Conservation (phyloP, 1,284 basidiomycete genomes). For the Xerocomus nothofagi region DNA sequence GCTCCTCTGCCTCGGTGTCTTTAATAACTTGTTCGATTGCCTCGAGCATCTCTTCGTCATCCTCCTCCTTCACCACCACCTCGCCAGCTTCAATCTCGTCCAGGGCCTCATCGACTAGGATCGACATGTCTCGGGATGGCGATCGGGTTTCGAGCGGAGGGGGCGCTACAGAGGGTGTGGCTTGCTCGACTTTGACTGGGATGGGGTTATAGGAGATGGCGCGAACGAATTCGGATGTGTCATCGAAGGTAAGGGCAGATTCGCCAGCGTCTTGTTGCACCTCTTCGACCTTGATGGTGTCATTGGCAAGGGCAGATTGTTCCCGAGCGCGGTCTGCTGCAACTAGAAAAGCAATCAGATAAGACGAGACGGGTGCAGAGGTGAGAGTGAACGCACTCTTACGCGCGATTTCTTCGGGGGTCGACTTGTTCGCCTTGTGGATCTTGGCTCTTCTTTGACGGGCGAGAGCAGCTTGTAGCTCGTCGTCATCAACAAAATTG, state of each 20-base stretch:
- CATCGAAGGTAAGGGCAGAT: constrained; percentile 85
- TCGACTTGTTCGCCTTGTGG: constrained; percentile 74
- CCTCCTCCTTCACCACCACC: constrained; percentile 74
- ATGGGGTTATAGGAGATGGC: constrained; percentile 73
- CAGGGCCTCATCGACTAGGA: constrained; percentile 60
- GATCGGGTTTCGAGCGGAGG: constrained; percentile 42
- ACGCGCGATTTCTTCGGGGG: constrained; percentile 83
- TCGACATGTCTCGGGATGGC: constrained; percentile 53
- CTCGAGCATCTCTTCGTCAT: constrained; percentile 71
- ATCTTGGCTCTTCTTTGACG: constrained; percentile 82
- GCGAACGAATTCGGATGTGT: constrained; percentile 96
- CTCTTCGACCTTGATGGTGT: constrained; percentile 59
- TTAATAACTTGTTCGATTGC: constrained; percentile 69
- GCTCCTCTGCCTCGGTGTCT: constrained; percentile 57
- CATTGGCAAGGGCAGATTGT: constrained; percentile 45
- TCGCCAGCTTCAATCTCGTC: constrained; percentile 82
- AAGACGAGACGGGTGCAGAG: background rate
- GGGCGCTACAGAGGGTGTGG: constrained; percentile 38
- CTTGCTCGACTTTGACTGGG: constrained; percentile 53
- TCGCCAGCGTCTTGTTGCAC: constrained; percentile 57
- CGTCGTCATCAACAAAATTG: constrained; percentile 98
- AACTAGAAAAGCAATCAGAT: constrained; percentile 45
- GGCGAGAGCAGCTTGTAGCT: constrained; percentile 91
- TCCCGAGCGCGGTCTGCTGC: constrained; percentile 60
- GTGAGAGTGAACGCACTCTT: constrained; percentile 56